phyloP scores from a whole-genome alignment of 768 basidiomycete species.

The Panaeolus cyanescens region DNA sequence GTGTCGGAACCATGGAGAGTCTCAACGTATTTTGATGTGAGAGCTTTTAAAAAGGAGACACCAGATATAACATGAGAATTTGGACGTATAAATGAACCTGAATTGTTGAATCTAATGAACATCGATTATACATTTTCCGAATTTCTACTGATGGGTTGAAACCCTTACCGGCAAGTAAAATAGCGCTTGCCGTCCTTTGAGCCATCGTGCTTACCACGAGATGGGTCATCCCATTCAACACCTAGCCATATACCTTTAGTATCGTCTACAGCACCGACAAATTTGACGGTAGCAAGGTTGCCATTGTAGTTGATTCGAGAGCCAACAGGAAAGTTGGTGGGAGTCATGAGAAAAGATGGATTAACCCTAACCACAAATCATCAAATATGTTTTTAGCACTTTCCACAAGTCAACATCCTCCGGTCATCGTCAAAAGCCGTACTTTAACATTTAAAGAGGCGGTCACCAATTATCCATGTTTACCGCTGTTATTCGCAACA shows the following conservation, averaged over 20 bases:
- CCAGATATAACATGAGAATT: slow-evolving; percentile 63
- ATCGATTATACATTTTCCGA: slow-evolving; percentile 15
- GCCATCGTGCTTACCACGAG: slow-evolving; percentile 88
- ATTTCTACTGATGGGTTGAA: slow-evolving; percentile 7
- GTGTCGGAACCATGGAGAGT: slow-evolving; percentile 48
- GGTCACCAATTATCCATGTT: slow-evolving; percentile 26
- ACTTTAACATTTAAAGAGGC: background rate
- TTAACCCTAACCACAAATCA: slow-evolving; percentile 27
- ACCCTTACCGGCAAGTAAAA: slow-evolving; percentile 73
- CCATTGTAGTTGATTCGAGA: slow-evolving; percentile 57
- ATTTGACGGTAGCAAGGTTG: slow-evolving; percentile 70
- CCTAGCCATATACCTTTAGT: slow-evolving; percentile 85
- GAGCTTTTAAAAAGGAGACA: slow-evolving; percentile 70
- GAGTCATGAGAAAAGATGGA: slow-evolving; percentile 20
- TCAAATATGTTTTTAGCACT: background rate
- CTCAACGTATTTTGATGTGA: slow-evolving; percentile 80
- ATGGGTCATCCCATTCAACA: slow-evolving; percentile 93
- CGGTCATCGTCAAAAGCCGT: slow-evolving; percentile 22
- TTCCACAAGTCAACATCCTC: slow-evolving; percentile 5
- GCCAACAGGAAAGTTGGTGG: slow-evolving; percentile 41
- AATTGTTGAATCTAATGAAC: slow-evolving; percentile 48
- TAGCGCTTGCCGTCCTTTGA: slow-evolving; percentile 75
- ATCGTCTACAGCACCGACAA: slow-evolving; percentile 61
- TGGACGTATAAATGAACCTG: slow-evolving; percentile 84
- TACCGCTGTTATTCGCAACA: slow-evolving; percentile 30